phyloP scores from a whole-genome alignment of 495 filamentous ascomycete genomes.

The Filosporella fistucella region DNA sequence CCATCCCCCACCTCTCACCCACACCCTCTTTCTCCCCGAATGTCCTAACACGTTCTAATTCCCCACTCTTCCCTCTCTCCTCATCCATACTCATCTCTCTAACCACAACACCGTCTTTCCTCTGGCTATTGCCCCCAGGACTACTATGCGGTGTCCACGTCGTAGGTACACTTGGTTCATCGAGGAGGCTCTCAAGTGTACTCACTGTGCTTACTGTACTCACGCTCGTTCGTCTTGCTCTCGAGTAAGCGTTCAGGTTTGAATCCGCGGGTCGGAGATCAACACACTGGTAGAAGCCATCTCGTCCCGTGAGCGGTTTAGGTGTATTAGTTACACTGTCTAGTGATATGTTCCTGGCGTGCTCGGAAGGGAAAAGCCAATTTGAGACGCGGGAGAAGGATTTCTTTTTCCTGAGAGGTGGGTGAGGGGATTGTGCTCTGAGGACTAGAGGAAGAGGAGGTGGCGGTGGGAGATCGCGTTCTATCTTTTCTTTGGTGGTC shows the following conservation, averaged over 20 bases:
- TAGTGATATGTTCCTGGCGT: constrained; percentile 30
- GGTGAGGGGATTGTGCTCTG: constrained; percentile 31
- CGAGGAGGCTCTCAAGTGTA: constrained; percentile 35
- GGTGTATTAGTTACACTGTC: constrained; percentile 45
- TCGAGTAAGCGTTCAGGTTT: no score
- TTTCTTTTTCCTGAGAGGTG: constrained; percentile 45
- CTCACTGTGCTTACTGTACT: constrained; percentile 27
- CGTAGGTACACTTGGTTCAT: constrained; percentile 35
- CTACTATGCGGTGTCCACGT: constrained; percentile 32
- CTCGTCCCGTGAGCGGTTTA: constrained; percentile 35
- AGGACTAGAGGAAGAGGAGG: constrained; percentile 48
- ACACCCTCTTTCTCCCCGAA: constrained; percentile 25
- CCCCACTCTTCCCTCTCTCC: constrained; percentile 26
- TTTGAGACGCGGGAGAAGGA: constrained; percentile 50
- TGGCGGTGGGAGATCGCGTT: constrained; percentile 29
- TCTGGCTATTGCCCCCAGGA: constrained; percentile 27
- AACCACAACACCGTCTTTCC: constrained; percentile 26
- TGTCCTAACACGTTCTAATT: constrained; percentile 22
- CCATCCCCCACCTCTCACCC: constrained; percentile 4
- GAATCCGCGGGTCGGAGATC: constrained; percentile 26
- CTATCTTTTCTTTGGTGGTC: background rate
- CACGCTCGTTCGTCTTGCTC: constrained; percentile 19
- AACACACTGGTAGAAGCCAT: constrained; percentile 51
- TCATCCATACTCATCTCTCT: constrained; percentile 21
- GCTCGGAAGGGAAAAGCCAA: constrained; percentile 45